Conservation (phyloP, 1,284 basidiomycete species). For the Boletellus deceptivus region DNA sequence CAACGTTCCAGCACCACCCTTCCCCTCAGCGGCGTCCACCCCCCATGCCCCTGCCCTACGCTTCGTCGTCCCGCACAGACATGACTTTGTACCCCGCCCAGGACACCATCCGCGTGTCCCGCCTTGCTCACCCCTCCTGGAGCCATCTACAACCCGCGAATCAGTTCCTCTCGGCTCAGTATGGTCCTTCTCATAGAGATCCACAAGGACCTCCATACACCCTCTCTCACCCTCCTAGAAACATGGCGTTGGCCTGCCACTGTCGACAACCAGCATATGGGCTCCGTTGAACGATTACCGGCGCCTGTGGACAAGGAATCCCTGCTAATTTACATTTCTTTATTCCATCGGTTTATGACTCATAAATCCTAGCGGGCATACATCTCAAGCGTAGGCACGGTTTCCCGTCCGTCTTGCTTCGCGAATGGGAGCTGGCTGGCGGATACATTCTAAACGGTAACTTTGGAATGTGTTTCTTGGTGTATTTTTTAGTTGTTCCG, state of each 20-base stretch:
- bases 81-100: constrained; percentile 33
- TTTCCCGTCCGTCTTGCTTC: constrained; percentile 17
- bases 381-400: constrained; percentile 13
- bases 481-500: constrained; percentile 27
- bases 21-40: constrained; percentile 9
- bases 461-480: constrained; percentile 2
- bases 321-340: constrained; percentile 18
- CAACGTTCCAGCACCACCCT: constrained; percentile 6
- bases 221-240: constrained; percentile 12
- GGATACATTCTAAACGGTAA: constrained; percentile 5
- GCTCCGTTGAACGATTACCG: constrained; percentile 4
- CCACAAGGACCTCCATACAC: constrained; percentile 6
- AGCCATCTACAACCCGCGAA: constrained; percentile 27
- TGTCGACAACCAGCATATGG: constrained; percentile 4
- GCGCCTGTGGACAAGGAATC: not conserved
- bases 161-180: constrained; percentile 19
- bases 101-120: constrained; percentile 40
- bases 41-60: constrained; percentile 19
- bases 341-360: constrained; percentile 19
- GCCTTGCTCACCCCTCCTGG: constrained; percentile 15
- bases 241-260: constrained; percentile 14
- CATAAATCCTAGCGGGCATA: constrained; percentile 11
- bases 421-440: not conserved
- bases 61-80: constrained; percentile 35
- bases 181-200: constrained; percentile 10